phyloP scores from a whole-genome alignment of 495 filamentous ascomycete species.

The Evernia prunastri region DNA sequence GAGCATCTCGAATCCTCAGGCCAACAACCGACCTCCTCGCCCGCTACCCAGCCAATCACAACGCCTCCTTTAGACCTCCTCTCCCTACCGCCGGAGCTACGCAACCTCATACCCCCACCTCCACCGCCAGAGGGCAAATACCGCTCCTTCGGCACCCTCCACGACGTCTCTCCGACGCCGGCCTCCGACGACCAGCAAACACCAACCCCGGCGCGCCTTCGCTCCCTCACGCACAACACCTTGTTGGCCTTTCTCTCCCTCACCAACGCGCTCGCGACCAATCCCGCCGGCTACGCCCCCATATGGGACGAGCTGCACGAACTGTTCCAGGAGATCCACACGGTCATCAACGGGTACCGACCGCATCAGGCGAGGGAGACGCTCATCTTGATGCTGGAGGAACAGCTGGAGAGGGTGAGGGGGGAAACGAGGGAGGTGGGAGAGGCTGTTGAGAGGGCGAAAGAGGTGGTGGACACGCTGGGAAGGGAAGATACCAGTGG shows the following conservation, averaged over 20 bases:
- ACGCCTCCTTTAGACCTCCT: slow-evolving; percentile 38
- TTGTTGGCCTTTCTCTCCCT: slow-evolving; percentile 82
- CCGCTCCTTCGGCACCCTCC: slow-evolving; percentile 62
- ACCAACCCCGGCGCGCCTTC: slow-evolving; percentile 57
- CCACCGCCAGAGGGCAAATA: slow-evolving; percentile 67
- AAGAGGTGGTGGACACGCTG: slow-evolving; percentile 61
- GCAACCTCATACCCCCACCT: slow-evolving; percentile 72
- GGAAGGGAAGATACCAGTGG: slow-evolving; percentile 40
- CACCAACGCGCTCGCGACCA: slow-evolving; percentile 57
- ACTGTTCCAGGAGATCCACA: slow-evolving; percentile 81
- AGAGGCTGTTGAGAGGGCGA: slow-evolving; percentile 61
- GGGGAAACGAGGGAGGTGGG: slow-evolving; percentile 54
- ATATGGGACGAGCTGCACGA: slow-evolving; percentile 72
- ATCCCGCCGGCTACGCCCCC: slow-evolving; percentile 52
- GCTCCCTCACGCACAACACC: slow-evolving; percentile 70
- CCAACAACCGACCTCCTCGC: slow-evolving; percentile 36
- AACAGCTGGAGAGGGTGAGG: slow-evolving; percentile 64
- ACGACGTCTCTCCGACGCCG: slow-evolving; percentile 58
- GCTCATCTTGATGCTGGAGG: slow-evolving; percentile 86
- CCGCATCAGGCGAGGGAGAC: slow-evolving; percentile 93
- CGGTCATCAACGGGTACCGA: slow-evolving; percentile 86
- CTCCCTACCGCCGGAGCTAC: slow-evolving; percentile 62
- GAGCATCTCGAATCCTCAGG: slow-evolving; percentile 40
- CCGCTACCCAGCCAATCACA: slow-evolving; percentile 15
- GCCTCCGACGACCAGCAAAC: slow-evolving; percentile 54